Evolutionary conservation across 306 rosid species (phyloP).

Genomic region (Luffa aegyptiaca): DNA sequence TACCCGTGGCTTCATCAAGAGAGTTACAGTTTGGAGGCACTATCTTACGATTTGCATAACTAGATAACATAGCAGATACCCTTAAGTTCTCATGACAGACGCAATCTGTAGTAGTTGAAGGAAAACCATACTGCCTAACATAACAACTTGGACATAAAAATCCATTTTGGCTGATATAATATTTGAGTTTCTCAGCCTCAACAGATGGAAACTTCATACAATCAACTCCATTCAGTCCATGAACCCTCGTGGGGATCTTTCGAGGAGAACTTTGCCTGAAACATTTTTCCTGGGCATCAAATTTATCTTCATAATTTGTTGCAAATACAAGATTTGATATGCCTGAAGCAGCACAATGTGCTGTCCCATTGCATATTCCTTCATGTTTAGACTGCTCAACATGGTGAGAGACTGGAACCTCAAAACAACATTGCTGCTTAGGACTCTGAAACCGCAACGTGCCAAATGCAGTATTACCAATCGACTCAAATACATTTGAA

Average conservation of each 20-base stretch:
- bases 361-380: conserved; percentile 16
- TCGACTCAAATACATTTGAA: conserved; percentile 21
- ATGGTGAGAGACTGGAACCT: conserved; percentile 22
- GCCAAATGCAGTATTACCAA: conserved; percentile 13
- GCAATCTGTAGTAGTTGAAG: not conserved
- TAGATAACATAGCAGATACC: not conserved
- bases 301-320: conserved; percentile 7
- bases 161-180: not conserved
- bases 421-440: conserved; percentile 23
- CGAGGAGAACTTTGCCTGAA: conserved; percentile 22
- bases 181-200: not conserved
- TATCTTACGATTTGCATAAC: conserved; percentile 11
- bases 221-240: conserved; percentile 20
- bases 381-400: conserved; percentile 21
- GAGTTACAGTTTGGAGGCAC: conserved; percentile 15
- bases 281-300: not conserved
- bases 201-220: not conserved
- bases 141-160: not conserved
- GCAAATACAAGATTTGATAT: conserved; percentile 18
- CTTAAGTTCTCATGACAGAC: not conserved
- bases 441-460: conserved; percentile 10
- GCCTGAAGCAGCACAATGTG: conserved; percentile 12
- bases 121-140: conserved; percentile 14
- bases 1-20: conserved; percentile 24
- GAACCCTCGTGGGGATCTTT: conserved; percentile 20